Conservation (phyloP, 1,284 basidiomycete species). For the Trametes pubescens region DNA sequence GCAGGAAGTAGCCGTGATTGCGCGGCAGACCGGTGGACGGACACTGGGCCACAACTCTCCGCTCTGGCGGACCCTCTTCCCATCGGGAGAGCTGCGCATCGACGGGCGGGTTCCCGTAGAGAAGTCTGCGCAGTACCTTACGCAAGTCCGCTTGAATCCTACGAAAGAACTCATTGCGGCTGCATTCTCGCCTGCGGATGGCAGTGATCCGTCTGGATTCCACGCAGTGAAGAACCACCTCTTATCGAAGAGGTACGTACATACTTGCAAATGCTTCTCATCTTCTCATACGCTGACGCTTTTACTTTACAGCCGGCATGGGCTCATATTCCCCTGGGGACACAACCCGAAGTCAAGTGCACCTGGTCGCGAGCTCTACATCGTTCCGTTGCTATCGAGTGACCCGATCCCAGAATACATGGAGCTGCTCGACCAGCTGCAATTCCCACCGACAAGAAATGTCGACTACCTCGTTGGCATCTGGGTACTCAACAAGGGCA, state of each 20-base stretch:
- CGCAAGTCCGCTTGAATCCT: slow-evolving; percentile 77
- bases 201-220: slow-evolving; percentile 57
- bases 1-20: slow-evolving; percentile 69
- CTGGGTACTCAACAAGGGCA: slow-evolving; percentile 83
- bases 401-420: slow-evolving; percentile 85
- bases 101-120: slow-evolving; percentile 84
- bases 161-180: slow-evolving; percentile 84
- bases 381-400: slow-evolving; percentile 78
- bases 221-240: slow-evolving; percentile 74
- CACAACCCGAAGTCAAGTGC: slow-evolving; percentile 72
- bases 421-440: slow-evolving; percentile 84
- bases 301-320: slow-evolving; percentile 72
- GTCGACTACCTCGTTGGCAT: slow-evolving; percentile 81
- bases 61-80: slow-evolving; percentile 78
- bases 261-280: not conserved
- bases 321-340: slow-evolving; percentile 87
- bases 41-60: slow-evolving; percentile 59
- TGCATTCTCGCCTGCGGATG: slow-evolving; percentile 65
- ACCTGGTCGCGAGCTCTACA: slow-evolving; percentile 88
- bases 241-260: slow-evolving; percentile 75
- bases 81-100: slow-evolving; percentile 69
- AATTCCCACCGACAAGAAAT: slow-evolving; percentile 68
- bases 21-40: slow-evolving; percentile 77
- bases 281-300: slow-evolving; percentile 14
- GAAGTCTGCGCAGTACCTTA: slow-evolving; percentile 78